Base-by-base conservation (phyloP, 2,329 filamentous ascomycete genomes). In the Apiospora phragmitis region DNA sequence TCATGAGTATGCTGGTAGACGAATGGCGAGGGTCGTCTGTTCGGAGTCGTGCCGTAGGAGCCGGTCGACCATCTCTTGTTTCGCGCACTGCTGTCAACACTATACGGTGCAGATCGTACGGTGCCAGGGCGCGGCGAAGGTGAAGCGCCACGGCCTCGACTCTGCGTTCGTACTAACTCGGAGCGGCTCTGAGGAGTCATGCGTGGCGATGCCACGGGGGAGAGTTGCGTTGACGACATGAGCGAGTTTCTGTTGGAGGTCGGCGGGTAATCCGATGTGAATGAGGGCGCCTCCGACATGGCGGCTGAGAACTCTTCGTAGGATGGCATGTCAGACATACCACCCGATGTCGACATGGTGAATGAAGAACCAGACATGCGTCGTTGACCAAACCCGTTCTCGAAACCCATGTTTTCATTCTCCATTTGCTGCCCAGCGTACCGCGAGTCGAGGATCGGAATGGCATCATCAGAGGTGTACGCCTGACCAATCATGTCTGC, bases 21-120 rank as follows among this genome's bases (percentile, higher is more conserved):
- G 73, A 90, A 89, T 2, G 91, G 87, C 42, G 89, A 86, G 35
- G 87, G 85, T 42, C 90, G 85, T 70, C 88, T 83, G 76, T 82
- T 88, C 32, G 85, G 84, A 26, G 84, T 80, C 1, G 89, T 87
- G 26, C 87, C 90, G 71, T 91, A 93, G 4, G 91, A 93, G 18
- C 92, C 92, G 4, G 92, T 94, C 26, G 92, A 94, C 92, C 92
- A 94, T 74, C 92, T 86, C 84, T 94, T 94, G 78, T 86, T 90
- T 73, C 91, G 88, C 65, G 85, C 85, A 68, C 86, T 86, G 72
- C 83, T 87, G 65, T 94, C 92, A 68, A 93, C 85, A 68, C 84
- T 91, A 81, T 94, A 94, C 0, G 92, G 92, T 24, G 90, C 91
- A 51, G 91, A 89, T 72, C 92, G 88, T 77, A 91, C 85, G 43